phyloP scores from a whole-genome alignment of 2,329 filamentous ascomycete genomes.

The Fusarium pininemorale region DNA sequence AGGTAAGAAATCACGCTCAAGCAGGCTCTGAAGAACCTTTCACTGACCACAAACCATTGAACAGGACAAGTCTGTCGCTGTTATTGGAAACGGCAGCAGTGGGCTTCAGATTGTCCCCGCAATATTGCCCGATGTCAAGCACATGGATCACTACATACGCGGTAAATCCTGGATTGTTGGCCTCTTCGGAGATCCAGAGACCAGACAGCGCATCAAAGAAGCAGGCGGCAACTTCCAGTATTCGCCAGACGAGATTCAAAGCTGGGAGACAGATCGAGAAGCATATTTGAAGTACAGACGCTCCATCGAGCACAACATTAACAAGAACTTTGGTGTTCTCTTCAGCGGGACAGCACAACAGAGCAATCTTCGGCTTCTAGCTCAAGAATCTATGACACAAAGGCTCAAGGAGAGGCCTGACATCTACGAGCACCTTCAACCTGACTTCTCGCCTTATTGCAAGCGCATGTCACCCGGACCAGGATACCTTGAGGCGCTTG shows the following conservation, averaged over 20 bases:
- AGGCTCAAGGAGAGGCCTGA: not conserved
- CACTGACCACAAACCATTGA: rapidly evolving
- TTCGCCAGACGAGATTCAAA: not conserved
- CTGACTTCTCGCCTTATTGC: conserved; percentile 10
- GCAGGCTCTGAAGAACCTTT: rapidly evolving
- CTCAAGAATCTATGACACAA: not conserved
- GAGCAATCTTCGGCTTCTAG: not conserved
- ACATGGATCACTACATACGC: conserved; percentile 18
- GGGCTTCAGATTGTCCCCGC: conserved; percentile 14
- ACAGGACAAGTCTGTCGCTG: conserved; percentile 1
- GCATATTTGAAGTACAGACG: conserved; percentile 4
- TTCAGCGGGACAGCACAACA: conserved; percentile 2
- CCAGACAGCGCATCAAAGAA: not conserved
- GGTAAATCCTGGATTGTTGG: conserved; percentile 7
- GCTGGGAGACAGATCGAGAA: conserved; percentile 6
- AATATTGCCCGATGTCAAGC: not conserved
- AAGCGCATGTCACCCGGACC: conserved; percentile 12
- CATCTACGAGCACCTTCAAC: not conserved
- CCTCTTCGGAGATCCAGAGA: conserved; percentile 1
- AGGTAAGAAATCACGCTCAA: not conserved
- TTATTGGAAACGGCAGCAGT: conserved; percentile 7
- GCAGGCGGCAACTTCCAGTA: conserved; percentile 10
- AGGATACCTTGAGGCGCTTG: conserved; percentile 3
- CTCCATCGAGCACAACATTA: conserved; percentile 6
- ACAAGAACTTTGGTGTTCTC: conserved; percentile 8